Evolutionary conservation across 768 basidiomycete genomes (phyloP), one percentile per base, ranked within the genome.

Genomic region (Brasilioporus rufonigricans): DNA sequence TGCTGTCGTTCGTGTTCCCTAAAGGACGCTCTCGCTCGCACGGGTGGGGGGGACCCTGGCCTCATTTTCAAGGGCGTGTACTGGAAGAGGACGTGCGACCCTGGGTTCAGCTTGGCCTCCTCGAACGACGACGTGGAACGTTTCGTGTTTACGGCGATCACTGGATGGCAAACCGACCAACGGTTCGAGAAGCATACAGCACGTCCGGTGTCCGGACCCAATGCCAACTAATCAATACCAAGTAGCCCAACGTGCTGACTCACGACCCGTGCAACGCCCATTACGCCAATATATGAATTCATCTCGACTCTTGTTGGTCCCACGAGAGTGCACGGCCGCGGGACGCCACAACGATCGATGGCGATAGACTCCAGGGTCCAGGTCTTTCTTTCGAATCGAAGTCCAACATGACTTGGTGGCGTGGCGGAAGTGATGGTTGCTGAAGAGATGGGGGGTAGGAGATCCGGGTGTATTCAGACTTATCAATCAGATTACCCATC

Each of bases 311-410:
- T 43, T 18, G 8, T 44, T 29, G 24, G 48, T 55, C 49, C 33
- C 54, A 51, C 51, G 45, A 23, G 21, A 29, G 26, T 45, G 48
- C 52, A n/a, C 53, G 31, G 58, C 62, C 58, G 62, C 58, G 53
- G 62, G 14, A 46, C 51, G 35, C 59, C 46, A 58, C 59, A 19
- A 46, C 14, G 33, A 61, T 49, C 40, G 29, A 51, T 55, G 13
- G 33, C 45, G 41, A 63, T 57, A 48, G 55, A 55, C 62, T 53
- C 44, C 56, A 60, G 56, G 62, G 59, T 50, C 63, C 14, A 12
- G 39, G 8, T 36, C 47, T 9, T 13, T 12, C 18, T 35, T 16
- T 52, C 48, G 26, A 46, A 18, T 38, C 38, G 6, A 44, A 10
- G 26, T 44, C 44, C 13, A 21, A 44, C 10, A 35, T 29, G 29